These are phyloP conservation scores for Danielia reshetovae DNA, from an alignment of 805 yeast genomes.

Conservation along the genomic window DNA sequence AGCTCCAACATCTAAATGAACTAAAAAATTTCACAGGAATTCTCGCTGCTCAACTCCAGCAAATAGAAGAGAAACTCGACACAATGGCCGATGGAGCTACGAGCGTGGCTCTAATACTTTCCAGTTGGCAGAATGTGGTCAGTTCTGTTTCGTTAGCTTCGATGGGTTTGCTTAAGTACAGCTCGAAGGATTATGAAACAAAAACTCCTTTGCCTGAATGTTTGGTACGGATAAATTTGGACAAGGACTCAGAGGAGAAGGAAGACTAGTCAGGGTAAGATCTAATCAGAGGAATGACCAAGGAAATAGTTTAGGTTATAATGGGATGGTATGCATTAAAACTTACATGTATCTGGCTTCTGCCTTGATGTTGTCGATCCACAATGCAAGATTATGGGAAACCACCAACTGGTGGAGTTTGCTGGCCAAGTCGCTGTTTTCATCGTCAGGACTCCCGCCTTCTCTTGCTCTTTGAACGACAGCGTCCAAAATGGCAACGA, in stretches of 20 bases:
- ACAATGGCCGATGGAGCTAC: slow-evolving; percentile 55
- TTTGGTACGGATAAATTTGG: slow-evolving; percentile 54
- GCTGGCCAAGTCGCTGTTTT: slow-evolving; percentile 5
- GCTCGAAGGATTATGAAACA: slow-evolving; percentile 39
- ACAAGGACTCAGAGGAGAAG: slow-evolving; percentile 30
- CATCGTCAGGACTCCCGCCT: slow-evolving; percentile 2
- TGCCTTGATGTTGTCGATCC: slow-evolving; percentile 19
- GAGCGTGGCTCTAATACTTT: slow-evolving; percentile 53
- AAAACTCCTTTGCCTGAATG: slow-evolving; percentile 59
- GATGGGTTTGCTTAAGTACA: slow-evolving; percentile 43
- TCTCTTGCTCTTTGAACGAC: slow-evolving; percentile 5
- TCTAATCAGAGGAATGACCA: slow-evolving; percentile 8
- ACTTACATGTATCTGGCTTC: too few relatives aligned
- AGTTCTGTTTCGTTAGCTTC: slow-evolving; percentile 60
- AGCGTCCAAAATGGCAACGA: slow-evolving; percentile 11
- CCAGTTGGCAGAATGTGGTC: slow-evolving; percentile 63
- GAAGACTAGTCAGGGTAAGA: slow-evolving; percentile 3
- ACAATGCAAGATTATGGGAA: slow-evolving; percentile 18
- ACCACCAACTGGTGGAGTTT: slow-evolving; percentile 14
- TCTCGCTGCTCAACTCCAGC: slow-evolving; percentile 45
- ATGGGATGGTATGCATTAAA: too few relatives aligned
- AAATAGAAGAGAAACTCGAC: slow-evolving; percentile 45
- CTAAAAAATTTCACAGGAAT: slow-evolving; percentile 44
- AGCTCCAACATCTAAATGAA: slow-evolving; percentile 47
- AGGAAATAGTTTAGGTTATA: background rate